Percentiles rank a stretch among this genome's conserved stretches.
These are phyloP conservation scores for Cadophora luteo-olivacea DNA, from an alignment of 2,329 filamentous ascomycete genomes.

Conservation along the genomic window DNA sequence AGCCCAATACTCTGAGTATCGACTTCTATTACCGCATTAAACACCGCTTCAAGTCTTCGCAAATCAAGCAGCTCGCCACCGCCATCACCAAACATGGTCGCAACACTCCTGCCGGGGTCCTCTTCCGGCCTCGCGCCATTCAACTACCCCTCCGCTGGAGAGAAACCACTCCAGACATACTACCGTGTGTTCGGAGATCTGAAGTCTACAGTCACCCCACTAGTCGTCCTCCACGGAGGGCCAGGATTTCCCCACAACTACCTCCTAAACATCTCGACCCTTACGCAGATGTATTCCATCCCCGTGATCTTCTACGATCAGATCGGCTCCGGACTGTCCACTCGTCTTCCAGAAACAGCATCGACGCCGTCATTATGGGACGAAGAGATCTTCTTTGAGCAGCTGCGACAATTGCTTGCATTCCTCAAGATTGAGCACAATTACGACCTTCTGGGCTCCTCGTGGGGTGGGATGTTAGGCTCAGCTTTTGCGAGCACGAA, in stretches of 20 bases:
- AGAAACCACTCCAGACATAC: constrained; percentile 5
- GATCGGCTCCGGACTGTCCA: constrained; percentile 56
- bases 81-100: background rate
- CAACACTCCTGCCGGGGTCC: background rate
- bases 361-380: constrained; percentile 55
- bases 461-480: constrained; percentile 60
- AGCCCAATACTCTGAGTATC: too few relatives aligned
- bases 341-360: constrained; percentile 53
- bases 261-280: constrained; percentile 34
- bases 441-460: constrained; percentile 56
- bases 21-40: too few relatives aligned
- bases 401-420: constrained; percentile 55
- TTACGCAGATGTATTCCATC: constrained; percentile 35
- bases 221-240: constrained; percentile 53
- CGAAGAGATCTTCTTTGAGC: constrained; percentile 53
- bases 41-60: background rate
- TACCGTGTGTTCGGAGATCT: constrained; percentile 2
- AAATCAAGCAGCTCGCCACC: background rate
- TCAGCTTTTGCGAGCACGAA: constrained; percentile 49
- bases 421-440: constrained; percentile 47
- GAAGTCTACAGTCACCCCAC: constrained; percentile 29
- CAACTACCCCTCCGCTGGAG: background rate
- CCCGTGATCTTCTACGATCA: constrained; percentile 62
- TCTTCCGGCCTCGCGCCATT: constrained; percentile 1
- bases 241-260: constrained; percentile 55